Base-by-base conservation (phyloP, 176 grass and related monocot genomes). In the Metroxylon sagu region DNA sequence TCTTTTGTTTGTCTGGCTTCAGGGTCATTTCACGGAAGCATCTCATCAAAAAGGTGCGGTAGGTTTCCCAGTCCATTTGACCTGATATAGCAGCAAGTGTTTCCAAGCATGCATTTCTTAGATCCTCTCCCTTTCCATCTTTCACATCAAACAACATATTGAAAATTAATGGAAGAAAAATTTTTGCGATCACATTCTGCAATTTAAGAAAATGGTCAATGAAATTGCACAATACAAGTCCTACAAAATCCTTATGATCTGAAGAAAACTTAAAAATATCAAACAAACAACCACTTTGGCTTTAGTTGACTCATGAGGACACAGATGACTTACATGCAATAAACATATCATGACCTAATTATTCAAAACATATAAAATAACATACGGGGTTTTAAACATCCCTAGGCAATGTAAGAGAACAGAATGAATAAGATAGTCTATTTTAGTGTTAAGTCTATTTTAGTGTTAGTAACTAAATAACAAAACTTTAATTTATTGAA, bases 151-250 rank as follows among this genome's bases (percentile, higher is more conserved):
- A 80, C 48, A 96, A 59, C 87, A 96, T 88, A 67, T 84, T 88
- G 69, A 96, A 96, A 77, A 96, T 77, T 54, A 96, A 75, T 49
- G 83, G 92, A 77, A 96, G 83, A 70, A 96, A 96, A 49, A 96
- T 70, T 88, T 85, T 96, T 75, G 79, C 74, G 56, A 49, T 96
- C 61, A 88, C 62, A 50, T 81, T 75, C 92, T 90, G 72, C 68
- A 85, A 74, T 63, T 19, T 48, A 50, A 29, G 6, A 29, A 43
- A 43, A 43, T 43, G 10, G 49, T 52, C 49, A 52, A 26, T 4
- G 14, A 6, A 65, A 52, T 27, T 52, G 23, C 4, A 2, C 16
- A 52, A 16, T 17, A 65, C 7, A 51, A 52, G 21, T 43, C 35
- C 35, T 29, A 43, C 8, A 43, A 43, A 43, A 43, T 43, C 8